Base-by-base conservation (phyloP, 768 basidiomycete species). In the Chalciporus sphaerocephalus region DNA sequence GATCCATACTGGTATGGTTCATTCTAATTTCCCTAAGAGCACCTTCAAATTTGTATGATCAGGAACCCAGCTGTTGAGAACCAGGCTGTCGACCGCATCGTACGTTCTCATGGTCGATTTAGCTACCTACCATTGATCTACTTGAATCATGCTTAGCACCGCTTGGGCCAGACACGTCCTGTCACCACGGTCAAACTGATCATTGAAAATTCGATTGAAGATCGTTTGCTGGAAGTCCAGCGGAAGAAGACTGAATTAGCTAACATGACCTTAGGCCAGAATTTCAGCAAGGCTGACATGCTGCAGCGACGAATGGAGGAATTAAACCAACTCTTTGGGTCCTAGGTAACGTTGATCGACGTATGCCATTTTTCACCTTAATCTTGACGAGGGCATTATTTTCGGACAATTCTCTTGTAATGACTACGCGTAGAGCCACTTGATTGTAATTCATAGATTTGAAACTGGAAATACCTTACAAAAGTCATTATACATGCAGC, bases 51-150 rank as follows among this genome's bases (percentile, higher is more conserved):
- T 27, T 15, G 18, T 46, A 20, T 32, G 9, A 35, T 6, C 55
- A 92, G 90, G 92, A 96, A 96, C 57, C 93, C 93, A 13, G 92
- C 92, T 16, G 93, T 94, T 5, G 93, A 98, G 70, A 93, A 96
- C 59, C 95, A 97, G 68, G 95, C 94, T 16, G 91, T 97, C 22
- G 96, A 99, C 69, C 89, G 95, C 41, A 95, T 96, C 53, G 92
- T 96, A 57, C 66, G 88, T 75, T 10, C 18, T 51, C 20, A 33
- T 34, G 12, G 17, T 38, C 22, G 36, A 18, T 11, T n/a, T 40
- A 21, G 33, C 4, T 30, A 32, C 40, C 35, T 49, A 9, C 38
- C 22, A 20, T 20, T 21, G 22, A 44, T 24, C 27, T 48, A 12
- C 39, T 15, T 0, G 6, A 36, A 40, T 45, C 35, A 23, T 30